Evolutionary conservation across 805 yeast genomes (phyloP), one percentile per base, ranked within the genome.

Genomic region (Ogataea parapolymorpha): DNA sequence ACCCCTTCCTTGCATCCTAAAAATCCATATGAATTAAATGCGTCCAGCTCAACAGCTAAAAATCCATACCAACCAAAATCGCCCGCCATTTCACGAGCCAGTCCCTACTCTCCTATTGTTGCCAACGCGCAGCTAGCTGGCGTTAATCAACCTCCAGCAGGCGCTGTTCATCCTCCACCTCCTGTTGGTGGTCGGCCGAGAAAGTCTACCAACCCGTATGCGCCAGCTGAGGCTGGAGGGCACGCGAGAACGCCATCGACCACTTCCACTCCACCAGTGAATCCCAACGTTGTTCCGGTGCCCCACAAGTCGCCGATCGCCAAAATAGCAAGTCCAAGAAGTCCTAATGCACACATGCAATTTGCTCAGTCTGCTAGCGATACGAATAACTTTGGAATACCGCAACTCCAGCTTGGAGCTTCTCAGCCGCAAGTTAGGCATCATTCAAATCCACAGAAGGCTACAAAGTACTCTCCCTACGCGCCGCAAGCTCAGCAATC

Each of bases 181-280:
- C 37, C 41, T 5, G 18, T 29, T 15, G 28, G 35, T 13, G 9
- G 37, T 6, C 39, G 38, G 2, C 22, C 39, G 2, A 39, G 53
- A 29, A 49, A 44, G 30, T 15, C 55, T 3, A 37, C 54, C 9
- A 60, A 61, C 32, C 63, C 64, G 5, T 59, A 59, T 50, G 65
- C 63, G 17, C 66, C 66, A 12, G 49, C 58, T 2, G 56, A 53
- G 22, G 54, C 35, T 9, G 63, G 63, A 5, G 65, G 63, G 2
- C 66, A 57, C 44, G 54, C 56, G 4, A 50, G 61, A 40, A 54
- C 55, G 2, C 16, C 46, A 1, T 59, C 64, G 2, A 37, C 39
- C 1, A 32, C 55, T 5, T 41, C 54, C 2, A 49, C 33, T n/a
- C 50, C 55, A 6, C 56, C 59, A 2, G 32, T 54, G 9, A 49